A percentile compares a stretch with the other conserved stretches of the same genome.
These are phyloP conservation scores for Aspergillus latus DNA, from an alignment of 2,329 filamentous ascomycete species.

Conservation along the genomic window DNA sequence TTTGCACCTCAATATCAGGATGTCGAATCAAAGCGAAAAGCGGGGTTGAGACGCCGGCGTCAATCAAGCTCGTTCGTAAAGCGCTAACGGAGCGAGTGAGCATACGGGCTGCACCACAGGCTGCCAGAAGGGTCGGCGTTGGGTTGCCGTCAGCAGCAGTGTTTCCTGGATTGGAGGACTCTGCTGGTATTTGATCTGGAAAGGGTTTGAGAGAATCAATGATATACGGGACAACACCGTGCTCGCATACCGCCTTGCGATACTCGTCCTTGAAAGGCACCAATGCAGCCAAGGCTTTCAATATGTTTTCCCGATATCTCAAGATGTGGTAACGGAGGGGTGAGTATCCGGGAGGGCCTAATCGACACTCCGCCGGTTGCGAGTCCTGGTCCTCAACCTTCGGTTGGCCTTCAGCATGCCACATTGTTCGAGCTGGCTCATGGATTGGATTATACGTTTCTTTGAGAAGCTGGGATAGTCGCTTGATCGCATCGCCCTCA, in stretches of 20 bases:
- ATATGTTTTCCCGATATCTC: constrained; percentile 70
- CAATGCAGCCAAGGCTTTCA: constrained; percentile 80
- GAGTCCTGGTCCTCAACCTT: constrained; percentile 22
- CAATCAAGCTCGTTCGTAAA: constrained; percentile 80
- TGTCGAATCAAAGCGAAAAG: constrained; percentile 74
- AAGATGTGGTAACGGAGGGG: constrained; percentile 67
- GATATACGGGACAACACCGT: constrained; percentile 77
- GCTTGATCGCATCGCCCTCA: constrained; percentile 64
- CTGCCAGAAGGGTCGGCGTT: constrained; percentile 74
- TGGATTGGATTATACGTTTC: constrained; percentile 62
- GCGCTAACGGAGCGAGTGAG: constrained; percentile 82
- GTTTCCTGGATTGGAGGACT: constrained; percentile 32
- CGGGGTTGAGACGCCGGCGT: constrained; percentile 76
- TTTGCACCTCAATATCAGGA: constrained; percentile 73
- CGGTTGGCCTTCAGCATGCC: constrained; percentile 48
- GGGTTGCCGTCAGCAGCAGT: constrained; percentile 70
- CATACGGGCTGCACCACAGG: constrained; percentile 77
- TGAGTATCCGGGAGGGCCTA: constrained; percentile 64
- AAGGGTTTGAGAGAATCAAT: constrained; percentile 75
- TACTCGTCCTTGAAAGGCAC: constrained; percentile 80
- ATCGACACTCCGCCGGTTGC: constrained; percentile 42
- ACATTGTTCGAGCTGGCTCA: constrained; percentile 53
- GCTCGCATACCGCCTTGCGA: constrained; percentile 76
- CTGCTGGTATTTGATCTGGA: constrained; percentile 29
- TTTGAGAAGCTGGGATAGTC: constrained; percentile 64